These are phyloP conservation scores for Artomyces pyxidatus DNA, from an alignment of 768 basidiomycete species.

Conservation along the genomic window DNA sequence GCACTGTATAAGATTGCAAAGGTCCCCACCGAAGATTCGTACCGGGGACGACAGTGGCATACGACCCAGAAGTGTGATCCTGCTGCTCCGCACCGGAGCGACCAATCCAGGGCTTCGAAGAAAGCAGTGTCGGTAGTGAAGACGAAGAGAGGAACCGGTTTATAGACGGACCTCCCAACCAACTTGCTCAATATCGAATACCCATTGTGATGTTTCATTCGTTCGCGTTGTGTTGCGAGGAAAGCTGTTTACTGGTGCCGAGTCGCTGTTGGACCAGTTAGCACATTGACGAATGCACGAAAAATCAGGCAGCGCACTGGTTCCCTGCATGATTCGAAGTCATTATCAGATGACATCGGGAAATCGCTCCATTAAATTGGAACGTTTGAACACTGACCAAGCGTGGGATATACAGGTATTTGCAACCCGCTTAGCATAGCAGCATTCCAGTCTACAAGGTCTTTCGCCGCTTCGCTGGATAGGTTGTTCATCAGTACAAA, in stretches of 20 bases:
- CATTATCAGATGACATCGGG: no score
- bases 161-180: conserved; percentile 37
- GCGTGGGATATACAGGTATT: conserved; percentile 38
- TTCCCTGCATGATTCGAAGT: conserved; percentile 23
- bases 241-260: conserved; percentile 50
- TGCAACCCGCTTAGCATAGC: conserved; percentile 35
- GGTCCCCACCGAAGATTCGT: conserved; percentile 36
- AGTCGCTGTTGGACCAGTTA: conserved; percentile 33
- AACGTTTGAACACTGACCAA: no score
- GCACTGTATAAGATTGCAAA: no score
- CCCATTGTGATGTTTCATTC: conserved; percentile 37
- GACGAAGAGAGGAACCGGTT: no score
- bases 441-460: conserved; percentile 36
- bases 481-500: no score
- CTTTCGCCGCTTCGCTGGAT: conserved; percentile 24
- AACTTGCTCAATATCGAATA: conserved; percentile 42
- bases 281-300: neutral
- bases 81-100: conserved; percentile 34
- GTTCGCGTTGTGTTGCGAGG: conserved; percentile 38
- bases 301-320: conserved; percentile 37
- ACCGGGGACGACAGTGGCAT: conserved; percentile 38
- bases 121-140: no score
- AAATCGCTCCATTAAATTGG: no score
- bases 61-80: conserved; percentile 44
- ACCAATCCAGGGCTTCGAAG: conserved; percentile 39